Conservation (phyloP, 345 rosid species). For the Litchi chinensis region DNA sequence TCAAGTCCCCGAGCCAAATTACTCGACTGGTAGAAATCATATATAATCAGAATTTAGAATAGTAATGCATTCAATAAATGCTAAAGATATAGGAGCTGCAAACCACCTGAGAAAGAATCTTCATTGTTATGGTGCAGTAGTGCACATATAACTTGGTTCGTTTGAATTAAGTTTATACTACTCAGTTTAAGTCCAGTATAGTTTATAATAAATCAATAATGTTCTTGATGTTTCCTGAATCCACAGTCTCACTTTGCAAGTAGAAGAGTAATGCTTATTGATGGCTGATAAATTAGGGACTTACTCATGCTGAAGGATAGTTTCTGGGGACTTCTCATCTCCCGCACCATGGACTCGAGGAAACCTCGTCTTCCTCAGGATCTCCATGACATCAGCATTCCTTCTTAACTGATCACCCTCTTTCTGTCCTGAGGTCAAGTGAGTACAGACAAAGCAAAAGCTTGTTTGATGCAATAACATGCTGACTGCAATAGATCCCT, state of each 20-base stretch:
- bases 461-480: conserved; percentile 93
- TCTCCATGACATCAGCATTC: conserved; percentile 96
- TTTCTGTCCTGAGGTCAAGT: conserved; percentile 95
- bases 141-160: neutral
- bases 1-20: conserved; percentile 97
- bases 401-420: conserved; percentile 93
- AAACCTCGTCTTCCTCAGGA: conserved; percentile 91
- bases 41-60: conserved; percentile 9
- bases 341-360: conserved; percentile 63
- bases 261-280: neutral
- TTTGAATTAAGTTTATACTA: neutral
- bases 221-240: neutral
- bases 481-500: conserved; percentile 98
- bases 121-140: neutral
- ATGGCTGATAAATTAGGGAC: conserved; percentile 27
- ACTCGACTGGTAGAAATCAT: conserved; percentile 62
- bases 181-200: neutral
- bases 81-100: neutral
- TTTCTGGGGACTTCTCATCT: conserved; percentile 85
- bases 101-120: neutral
- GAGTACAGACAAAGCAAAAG: conserved; percentile 92
- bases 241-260: neutral
- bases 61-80: neutral
- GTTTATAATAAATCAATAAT: neutral
- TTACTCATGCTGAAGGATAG: conserved; percentile 96